Evolutionary conservation across 495 filamentous ascomycete genomes (phyloP).

Genomic region (Neurospora intermedia): DNA sequence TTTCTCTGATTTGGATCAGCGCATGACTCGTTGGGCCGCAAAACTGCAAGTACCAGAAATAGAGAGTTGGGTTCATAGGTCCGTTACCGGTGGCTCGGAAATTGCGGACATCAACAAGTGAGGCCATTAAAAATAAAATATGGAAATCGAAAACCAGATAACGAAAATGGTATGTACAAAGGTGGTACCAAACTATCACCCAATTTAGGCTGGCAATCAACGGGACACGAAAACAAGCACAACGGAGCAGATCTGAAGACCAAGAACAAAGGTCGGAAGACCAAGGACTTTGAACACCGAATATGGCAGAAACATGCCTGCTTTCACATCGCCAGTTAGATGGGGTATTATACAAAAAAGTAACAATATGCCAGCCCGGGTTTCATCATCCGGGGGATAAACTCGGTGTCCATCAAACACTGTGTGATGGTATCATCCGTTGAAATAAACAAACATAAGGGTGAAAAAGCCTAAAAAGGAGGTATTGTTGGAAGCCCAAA

Average conservation of each 20-base stretch:
- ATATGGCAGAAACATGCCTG: background rate
- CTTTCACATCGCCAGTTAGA: conserved; percentile 10
- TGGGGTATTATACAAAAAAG: conserved; percentile 24
- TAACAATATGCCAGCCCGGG: conserved; percentile 9
- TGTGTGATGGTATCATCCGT: background rate
- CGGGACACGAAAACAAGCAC: background rate
- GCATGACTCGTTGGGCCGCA: background rate
- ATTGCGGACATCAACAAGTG: background rate
- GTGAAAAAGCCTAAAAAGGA: background rate
- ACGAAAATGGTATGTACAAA: background rate
- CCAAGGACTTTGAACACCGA: background rate
- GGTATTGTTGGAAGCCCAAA: background rate
- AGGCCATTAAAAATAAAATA: background rate
- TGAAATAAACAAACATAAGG: conserved; percentile 1
- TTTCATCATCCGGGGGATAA: conserved; percentile 3
- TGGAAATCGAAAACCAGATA: background rate
- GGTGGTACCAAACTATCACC: background rate
- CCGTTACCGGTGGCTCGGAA: background rate
- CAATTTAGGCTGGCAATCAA: background rate
- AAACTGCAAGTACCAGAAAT: background rate
- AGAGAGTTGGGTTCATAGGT: background rate
- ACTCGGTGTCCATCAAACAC: background rate
- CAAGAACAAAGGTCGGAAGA: background rate
- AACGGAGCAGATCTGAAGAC: background rate
- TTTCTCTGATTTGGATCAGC: background rate